Evolutionary conservation across 495 filamentous ascomycete genomes (phyloP).

Genomic region (Penicillium desertorum): DNA sequence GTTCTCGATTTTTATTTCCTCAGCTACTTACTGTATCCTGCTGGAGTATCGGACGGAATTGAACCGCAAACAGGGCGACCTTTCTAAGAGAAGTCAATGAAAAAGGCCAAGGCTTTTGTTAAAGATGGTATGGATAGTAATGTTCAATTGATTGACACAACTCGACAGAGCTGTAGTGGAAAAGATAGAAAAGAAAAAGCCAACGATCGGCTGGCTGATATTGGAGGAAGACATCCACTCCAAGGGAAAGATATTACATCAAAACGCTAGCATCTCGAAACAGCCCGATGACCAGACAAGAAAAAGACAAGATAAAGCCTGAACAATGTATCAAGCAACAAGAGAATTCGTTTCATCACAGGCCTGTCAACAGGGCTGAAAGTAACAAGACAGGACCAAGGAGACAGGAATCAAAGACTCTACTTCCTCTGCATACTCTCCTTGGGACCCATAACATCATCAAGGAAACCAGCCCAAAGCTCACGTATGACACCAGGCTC

Average conservation of each 20-base stretch:
- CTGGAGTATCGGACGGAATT: neutral
- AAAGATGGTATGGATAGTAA: neutral
- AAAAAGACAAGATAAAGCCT: conserved; percentile 5
- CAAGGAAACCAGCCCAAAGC: conserved; percentile 57
- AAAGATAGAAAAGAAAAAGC: neutral
- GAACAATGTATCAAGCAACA: conserved; percentile 9
- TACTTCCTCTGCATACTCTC: conserved; percentile 29
- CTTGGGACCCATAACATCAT: conserved; percentile 57
- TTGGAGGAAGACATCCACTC: neutral
- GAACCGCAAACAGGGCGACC: neutral
- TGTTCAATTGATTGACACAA: conserved; percentile 1
- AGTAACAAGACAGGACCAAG: conserved; percentile 1
- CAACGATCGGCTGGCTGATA: conserved; percentile 1
- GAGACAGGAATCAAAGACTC: neutral
- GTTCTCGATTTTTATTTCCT: neutral
- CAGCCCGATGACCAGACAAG: neutral
- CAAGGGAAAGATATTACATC: conserved; percentile 2
- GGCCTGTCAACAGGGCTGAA: conserved; percentile 10
- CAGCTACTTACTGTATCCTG: neutral
- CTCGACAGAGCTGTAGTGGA: neutral
- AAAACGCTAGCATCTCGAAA: conserved; percentile 9
- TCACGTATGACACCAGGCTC: conserved; percentile 45
- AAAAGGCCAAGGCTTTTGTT: neutral
- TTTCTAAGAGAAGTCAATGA: neutral
- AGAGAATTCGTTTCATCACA: conserved; percentile 18